phyloP scores from a whole-genome alignment of 306 rosid genomes.

The Crotalaria pallida region DNA sequence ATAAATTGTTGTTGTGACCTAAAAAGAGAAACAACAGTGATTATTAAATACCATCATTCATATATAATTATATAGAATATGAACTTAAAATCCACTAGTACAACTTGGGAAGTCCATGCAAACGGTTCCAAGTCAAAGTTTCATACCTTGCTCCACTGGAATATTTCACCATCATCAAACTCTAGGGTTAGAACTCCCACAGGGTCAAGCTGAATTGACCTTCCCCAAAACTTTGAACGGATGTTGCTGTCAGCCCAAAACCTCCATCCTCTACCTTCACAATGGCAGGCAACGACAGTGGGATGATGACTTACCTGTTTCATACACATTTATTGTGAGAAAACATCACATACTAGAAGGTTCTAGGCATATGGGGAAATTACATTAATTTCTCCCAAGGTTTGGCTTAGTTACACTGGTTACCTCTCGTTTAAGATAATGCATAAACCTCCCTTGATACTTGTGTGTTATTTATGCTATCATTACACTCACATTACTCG shows the following conservation, averaged over 20 bases:
- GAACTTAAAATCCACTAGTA: not conserved
- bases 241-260: slow-evolving; percentile 97
- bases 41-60: no score
- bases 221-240: slow-evolving; percentile 93
- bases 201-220: slow-evolving; percentile 96
- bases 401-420: no score
- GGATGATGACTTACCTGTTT: slow-evolving; percentile 99
- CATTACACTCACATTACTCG: no score
- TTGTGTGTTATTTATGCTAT: no score
- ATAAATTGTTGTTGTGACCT: slow-evolving; percentile 93
- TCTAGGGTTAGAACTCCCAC: slow-evolving; percentile 78
- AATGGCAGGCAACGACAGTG: slow-evolving; percentile 92
- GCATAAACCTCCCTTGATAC: no score
- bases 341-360: slow-evolving; percentile 1
- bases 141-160: slow-evolving; percentile 95
- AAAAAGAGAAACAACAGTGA: slow-evolving; percentile 17
- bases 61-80: not conserved
- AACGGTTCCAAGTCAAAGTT: slow-evolving; percentile 15
- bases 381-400: no score
- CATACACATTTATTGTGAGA: slow-evolving; percentile 17
- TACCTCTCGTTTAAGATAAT: no score
- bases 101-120: not conserved
- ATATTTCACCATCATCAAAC: slow-evolving; percentile 94
- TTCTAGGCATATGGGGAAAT: no score
- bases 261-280: slow-evolving; percentile 99